Percentiles rank a stretch among this genome's conserved stretches.
phyloP scores from a whole-genome alignment of 2,329 filamentous ascomycete genomes.

The Aspergillus flavus region DNA sequence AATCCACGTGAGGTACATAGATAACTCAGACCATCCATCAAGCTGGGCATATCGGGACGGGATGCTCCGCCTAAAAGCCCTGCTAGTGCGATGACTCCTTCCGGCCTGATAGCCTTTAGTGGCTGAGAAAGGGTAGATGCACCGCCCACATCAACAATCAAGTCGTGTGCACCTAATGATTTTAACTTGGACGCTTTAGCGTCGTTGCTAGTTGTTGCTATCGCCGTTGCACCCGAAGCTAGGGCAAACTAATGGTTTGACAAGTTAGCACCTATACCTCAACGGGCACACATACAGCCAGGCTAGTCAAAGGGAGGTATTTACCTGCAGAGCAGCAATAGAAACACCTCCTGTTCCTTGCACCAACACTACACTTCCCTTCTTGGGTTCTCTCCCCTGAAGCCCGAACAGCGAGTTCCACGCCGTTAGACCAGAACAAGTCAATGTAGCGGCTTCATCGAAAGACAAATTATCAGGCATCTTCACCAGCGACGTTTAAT shows the following conservation, averaged over 20 bases:
- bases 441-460: conserved; percentile 50
- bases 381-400: conserved; percentile 37
- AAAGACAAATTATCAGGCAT: conserved; percentile 51
- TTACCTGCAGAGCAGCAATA: conserved; percentile 52
- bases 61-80: conserved; percentile 53
- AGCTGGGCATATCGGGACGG: conserved; percentile 32
- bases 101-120: conserved; percentile 47
- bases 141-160: conserved; percentile 61
- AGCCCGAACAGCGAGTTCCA: conserved; percentile 58
- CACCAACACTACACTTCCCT: conserved; percentile 51
- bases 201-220: conserved; percentile 58
- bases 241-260: conserved; percentile 31
- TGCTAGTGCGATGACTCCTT: conserved; percentile 56
- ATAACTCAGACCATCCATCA: conserved; percentile 45
- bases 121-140: conserved; percentile 53
- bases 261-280: not conserved
- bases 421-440: conserved; percentile 51
- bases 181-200: conserved; percentile 55
- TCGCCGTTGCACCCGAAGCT: conserved; percentile 58
- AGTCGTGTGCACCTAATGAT: conserved; percentile 56
- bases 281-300: not conserved
- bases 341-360: conserved; percentile 59
- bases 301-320: not conserved
- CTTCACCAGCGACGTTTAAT: conserved; percentile 52
- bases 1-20: conserved; percentile 52